phyloP scores from a whole-genome alignment of 164 flowering plant species.

The Magnolia sinica region DNA sequence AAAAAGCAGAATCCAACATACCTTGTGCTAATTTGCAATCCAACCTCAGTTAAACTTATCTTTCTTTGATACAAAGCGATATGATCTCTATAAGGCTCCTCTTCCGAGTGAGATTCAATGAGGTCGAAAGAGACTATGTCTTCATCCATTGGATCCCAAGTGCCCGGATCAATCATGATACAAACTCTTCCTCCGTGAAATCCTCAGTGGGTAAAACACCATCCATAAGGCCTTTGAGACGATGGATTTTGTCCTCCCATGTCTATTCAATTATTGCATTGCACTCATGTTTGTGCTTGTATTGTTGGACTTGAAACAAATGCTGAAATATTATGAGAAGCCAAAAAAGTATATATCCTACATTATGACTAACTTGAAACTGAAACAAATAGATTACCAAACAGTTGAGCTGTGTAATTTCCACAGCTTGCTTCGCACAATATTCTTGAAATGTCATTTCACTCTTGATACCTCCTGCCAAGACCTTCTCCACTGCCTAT shows the following conservation, averaged over 20 bases:
- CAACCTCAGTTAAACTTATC: too few relatives aligned
- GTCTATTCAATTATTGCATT: slow-evolving; percentile 75
- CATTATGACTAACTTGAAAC: slow-evolving; percentile 1
- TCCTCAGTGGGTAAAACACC: slow-evolving; percentile 84
- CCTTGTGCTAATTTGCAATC: slow-evolving; percentile 69
- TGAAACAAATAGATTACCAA: slow-evolving; percentile 44
- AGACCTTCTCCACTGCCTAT: slow-evolving; percentile 94
- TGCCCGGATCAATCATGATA: slow-evolving; percentile 24
- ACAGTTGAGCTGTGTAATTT: slow-evolving; percentile 82
- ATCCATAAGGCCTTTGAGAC: slow-evolving; percentile 95
- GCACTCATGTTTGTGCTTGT: slow-evolving; percentile 97
- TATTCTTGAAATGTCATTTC: slow-evolving; percentile 94
- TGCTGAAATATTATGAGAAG: background rate
- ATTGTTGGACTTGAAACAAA: slow-evolving; percentile 73
- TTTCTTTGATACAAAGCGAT: too few relatives aligned
- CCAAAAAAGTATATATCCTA: background rate
- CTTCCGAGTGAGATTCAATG: too few relatives aligned
- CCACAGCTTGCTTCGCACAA: slow-evolving; percentile 74
- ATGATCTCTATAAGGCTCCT: too few relatives aligned
- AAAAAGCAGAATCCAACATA: slow-evolving; percentile 15
- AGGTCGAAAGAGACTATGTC: too few relatives aligned
- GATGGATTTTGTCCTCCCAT: slow-evolving; percentile 86
- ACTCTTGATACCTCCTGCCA: slow-evolving; percentile 95
- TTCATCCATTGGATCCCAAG: too few relatives aligned
- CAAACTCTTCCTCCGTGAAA: slow-evolving; percentile 76